Evolutionary conservation across 768 basidiomycete genomes (phyloP), one percentile per base, ranked within the genome.

Genomic region (Xerocomellus chrysenteron): DNA sequence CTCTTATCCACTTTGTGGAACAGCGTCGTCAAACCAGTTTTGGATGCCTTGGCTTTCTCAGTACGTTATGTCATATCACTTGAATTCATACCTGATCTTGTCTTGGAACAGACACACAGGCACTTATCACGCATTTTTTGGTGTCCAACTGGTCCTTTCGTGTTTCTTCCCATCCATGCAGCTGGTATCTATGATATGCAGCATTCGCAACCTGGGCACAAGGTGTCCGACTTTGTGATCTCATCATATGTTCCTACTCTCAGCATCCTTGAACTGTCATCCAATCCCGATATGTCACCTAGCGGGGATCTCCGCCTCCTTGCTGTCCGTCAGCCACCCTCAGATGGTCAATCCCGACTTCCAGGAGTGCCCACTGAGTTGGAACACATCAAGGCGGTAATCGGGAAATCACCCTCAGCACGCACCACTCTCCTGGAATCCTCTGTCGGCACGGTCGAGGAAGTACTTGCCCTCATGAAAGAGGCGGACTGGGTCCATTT

Each of bases 381-480:
- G 71, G 61, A 39, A 71, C 70, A 51, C 68, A 71, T 21, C 32
- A 48, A n/a, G 4, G 1, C 13, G 1, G 28, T 57, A 0, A 10
- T 58, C 16, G 2, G 9, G 3, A 19, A 17, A 10, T 28, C 52
- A 3, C 19, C 45, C 5, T 51, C 33, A 9, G 19, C 40, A 7
- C 19, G 3, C 13, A 47, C 39, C 28, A 37, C 13, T 10, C n/a
- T 60, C 13, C 6, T 47, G 4, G 46, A 54, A 14, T 47, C 52
- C 4, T 30, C 48, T 13, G 6, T 17, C 2, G 43, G 51, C 12
- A 57, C 51, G 4, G 52, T 54, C 5, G 76, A 57, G 5, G 46
- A 57, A 37, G 46, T 59, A 4, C 50, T 60, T 30, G 51, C 19
- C 19, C 59, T 32, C 2, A 32, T 32, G 30, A 32, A 32, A 9